These are phyloP conservation scores for Exsudoporus floridanus DNA, from an alignment of 1,284 basidiomycete genomes.

Conservation along the genomic window DNA sequence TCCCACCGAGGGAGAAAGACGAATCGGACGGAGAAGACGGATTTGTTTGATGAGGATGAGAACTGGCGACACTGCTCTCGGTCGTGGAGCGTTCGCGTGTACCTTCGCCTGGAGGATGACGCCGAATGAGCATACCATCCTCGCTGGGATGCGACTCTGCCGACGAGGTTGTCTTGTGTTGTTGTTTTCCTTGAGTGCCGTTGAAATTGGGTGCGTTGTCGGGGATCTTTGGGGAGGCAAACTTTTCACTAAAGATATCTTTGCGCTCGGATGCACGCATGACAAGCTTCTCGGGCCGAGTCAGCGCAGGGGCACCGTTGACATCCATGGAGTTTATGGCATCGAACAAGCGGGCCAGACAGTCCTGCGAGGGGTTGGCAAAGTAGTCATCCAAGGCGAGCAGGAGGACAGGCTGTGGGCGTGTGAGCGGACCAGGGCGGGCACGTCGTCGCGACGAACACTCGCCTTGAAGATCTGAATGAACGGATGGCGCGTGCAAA, in stretches of 20 bases:
- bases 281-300: slow-evolving; percentile 82
- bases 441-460: neutral
- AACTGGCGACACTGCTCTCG: slow-evolving; percentile 40
- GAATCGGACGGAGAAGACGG: slow-evolving; percentile 62
- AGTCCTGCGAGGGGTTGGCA: slow-evolving; percentile 81
- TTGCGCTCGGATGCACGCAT: slow-evolving; percentile 88
- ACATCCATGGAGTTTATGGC: slow-evolving; percentile 91
- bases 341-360: slow-evolving; percentile 86
- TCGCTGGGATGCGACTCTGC: slow-evolving; percentile 65
- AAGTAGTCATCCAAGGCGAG: slow-evolving; percentile 98
- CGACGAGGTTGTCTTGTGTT: slow-evolving; percentile 57
- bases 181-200: slow-evolving; percentile 13
- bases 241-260: slow-evolving; percentile 89
- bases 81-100: slow-evolving; percentile 42
- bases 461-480: slow-evolving; percentile 96
- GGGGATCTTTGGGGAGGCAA: slow-evolving; percentile 38
- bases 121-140: slow-evolving; percentile 53
- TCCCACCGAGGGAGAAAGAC: slow-evolving; percentile 71
- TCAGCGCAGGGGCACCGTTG: slow-evolving; percentile 74
- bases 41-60: slow-evolving; percentile 27
- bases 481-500: slow-evolving; percentile 93
- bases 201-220: slow-evolving; percentile 9
- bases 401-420: slow-evolving; percentile 78
- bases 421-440: slow-evolving; percentile 5
- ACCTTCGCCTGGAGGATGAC: slow-evolving; percentile 24